Percentiles rank a stretch among this genome's conserved stretches.
phyloP scores from a whole-genome alignment of 2,329 filamentous ascomycete genomes.

The Cytospora schulzeri region DNA sequence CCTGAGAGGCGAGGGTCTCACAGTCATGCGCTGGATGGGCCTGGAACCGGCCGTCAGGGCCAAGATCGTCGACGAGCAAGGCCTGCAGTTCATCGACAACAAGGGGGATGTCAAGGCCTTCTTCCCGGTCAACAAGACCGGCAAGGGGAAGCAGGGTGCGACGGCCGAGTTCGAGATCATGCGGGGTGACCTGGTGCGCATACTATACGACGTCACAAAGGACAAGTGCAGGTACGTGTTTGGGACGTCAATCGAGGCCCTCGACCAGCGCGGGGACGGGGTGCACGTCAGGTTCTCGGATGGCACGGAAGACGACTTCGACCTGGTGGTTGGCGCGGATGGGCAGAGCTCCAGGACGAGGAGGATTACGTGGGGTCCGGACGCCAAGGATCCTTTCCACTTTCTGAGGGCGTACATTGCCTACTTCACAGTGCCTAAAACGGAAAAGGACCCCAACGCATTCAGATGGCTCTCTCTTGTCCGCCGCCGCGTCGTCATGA shows the following conservation, averaged over 20 bases:
- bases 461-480: slow-evolving; percentile 31
- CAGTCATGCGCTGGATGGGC: slow-evolving; percentile 33
- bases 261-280: slow-evolving; percentile 36
- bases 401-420: slow-evolving; percentile 35
- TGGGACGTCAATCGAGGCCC: slow-evolving; percentile 34
- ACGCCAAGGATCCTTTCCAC: slow-evolving; percentile 31
- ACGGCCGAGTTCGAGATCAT: slow-evolving; percentile 63
- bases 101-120: slow-evolving; percentile 42
- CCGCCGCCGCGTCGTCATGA: slow-evolving; percentile 38
- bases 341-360: slow-evolving; percentile 54
- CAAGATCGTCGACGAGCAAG: slow-evolving; percentile 33
- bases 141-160: slow-evolving; percentile 46
- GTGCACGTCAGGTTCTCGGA: slow-evolving; percentile 47
- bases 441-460: slow-evolving; percentile 10
- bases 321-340: slow-evolving; percentile 59
- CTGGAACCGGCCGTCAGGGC: slow-evolving; percentile 28
- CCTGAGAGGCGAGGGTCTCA: slow-evolving; percentile 32
- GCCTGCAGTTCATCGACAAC: slow-evolving; percentile 48
- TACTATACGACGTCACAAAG: slow-evolving; percentile 49
- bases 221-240: slow-evolving; percentile 35
- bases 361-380: slow-evolving; percentile 41
- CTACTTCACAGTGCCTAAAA: slow-evolving; percentile 25
- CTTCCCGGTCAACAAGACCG: slow-evolving; percentile 44
- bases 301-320: slow-evolving; percentile 46
- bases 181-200: slow-evolving; percentile 54